Evolutionary conservation across 2,329 filamentous ascomycete genomes (phyloP).

Genomic region (Amauroascus niger): DNA sequence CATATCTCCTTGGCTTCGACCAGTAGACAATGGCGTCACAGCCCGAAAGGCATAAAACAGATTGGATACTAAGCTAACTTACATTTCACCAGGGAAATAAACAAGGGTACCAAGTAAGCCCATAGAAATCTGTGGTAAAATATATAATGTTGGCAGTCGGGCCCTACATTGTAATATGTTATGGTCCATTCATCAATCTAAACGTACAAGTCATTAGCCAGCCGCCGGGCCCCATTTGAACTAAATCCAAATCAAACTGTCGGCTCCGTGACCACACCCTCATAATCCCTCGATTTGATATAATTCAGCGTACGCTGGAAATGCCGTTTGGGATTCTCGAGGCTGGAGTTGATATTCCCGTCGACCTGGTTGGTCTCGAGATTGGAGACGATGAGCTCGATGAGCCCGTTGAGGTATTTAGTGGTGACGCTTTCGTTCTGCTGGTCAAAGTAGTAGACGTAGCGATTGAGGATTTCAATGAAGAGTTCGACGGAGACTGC

Average conservation of each 20-base stretch:
- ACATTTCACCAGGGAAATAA: background rate
- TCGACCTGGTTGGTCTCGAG: constrained; percentile 71
- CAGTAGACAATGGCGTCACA: background rate
- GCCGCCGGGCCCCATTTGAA: background rate
- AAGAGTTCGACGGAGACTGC: constrained; percentile 95
- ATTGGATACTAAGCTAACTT: background rate
- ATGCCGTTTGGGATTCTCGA: constrained; percentile 86
- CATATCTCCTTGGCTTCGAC: background rate
- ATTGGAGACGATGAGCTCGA: constrained; percentile 96
- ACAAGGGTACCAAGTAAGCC: background rate
- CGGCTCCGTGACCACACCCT: constrained; percentile 69
- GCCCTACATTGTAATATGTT: constrained; percentile 1
- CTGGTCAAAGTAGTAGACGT: constrained; percentile 99
- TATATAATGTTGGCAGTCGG: background rate
- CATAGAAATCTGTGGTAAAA: background rate
- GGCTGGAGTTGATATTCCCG: constrained; percentile 51
- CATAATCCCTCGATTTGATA: constrained; percentile 82
- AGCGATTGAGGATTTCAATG: constrained; percentile 94
- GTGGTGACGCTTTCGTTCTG: constrained; percentile 97
- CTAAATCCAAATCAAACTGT: constrained; percentile 35
- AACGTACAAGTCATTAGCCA: constrained; percentile 1
- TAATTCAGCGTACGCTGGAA: constrained; percentile 93
- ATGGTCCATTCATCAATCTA: constrained; percentile 2
- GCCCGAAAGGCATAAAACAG: background rate
- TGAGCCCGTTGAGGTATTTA: constrained; percentile 95